Conservation (phyloP, 1,139 yeast genomes). For the Saccharomyces hybrid region DNA sequence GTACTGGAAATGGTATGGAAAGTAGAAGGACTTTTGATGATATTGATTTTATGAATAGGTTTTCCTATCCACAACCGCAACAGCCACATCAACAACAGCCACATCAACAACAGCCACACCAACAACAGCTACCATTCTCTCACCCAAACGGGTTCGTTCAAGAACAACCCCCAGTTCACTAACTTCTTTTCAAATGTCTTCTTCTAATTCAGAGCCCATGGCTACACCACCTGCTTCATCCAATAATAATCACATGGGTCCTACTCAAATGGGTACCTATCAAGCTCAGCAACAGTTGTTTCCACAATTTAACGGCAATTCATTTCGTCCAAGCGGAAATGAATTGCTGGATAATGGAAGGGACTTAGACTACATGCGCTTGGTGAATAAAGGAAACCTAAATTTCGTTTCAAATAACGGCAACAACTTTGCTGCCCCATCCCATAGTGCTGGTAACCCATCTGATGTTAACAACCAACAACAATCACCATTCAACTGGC, state of each 20-base stretch:
- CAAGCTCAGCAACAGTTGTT: constrained; percentile 6
- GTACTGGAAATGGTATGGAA: neutral
- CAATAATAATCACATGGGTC: neutral
- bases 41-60: neutral
- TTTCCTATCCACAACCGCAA: neutral
- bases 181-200: neutral
- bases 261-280: constrained; percentile 6
- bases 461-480: neutral
- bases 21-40: neutral
- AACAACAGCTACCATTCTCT: neutral
- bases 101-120: neutral
- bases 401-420: neutral
- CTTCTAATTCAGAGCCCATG: constrained; percentile 5
- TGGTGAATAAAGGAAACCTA: neutral
- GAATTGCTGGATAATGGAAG: neutral
- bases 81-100: neutral
- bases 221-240: neutral
- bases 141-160: neutral
- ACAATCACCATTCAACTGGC: neutral
- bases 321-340: constrained; percentile 5
- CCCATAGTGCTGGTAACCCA: neutral
- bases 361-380: neutral
- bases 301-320: constrained; percentile 3
- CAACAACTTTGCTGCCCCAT: neutral
- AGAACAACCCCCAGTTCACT: neutral